phyloP scores from a whole-genome alignment of 768 basidiomycete species.

The Scleroderma citrinum region DNA sequence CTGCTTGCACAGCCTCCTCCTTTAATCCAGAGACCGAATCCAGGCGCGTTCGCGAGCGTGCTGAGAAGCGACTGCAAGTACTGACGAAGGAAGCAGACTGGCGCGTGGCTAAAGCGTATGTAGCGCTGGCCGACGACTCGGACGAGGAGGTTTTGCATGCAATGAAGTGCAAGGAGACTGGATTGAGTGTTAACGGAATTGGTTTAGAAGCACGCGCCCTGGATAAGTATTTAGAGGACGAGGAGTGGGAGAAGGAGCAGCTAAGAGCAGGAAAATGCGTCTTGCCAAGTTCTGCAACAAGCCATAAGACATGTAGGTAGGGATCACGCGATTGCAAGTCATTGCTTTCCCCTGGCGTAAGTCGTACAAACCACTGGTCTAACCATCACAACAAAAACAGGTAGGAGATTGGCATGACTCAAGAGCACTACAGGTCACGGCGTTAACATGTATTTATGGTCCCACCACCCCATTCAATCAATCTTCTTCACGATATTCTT shows the following conservation, averaged over 20 bases:
- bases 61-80: constrained; percentile 54
- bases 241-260: constrained; percentile 55
- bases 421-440: no score
- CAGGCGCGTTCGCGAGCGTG: constrained; percentile 44
- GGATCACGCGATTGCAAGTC: no score
- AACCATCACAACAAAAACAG: no score
- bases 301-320: background rate
- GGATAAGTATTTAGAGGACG: constrained; percentile 58
- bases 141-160: constrained; percentile 16
- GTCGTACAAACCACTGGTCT: background rate
- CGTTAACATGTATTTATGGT: no score
- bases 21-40: constrained; percentile 35
- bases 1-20: constrained; percentile 14
- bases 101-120: constrained; percentile 62
- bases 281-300: background rate
- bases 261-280: constrained; percentile 24
- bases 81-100: constrained; percentile 67
- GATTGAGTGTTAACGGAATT: constrained; percentile 6
- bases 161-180: constrained; percentile 22
- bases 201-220: constrained; percentile 47
- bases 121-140: constrained; percentile 51
- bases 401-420: no score
- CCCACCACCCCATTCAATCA: background rate
- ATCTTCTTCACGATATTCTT: constrained; percentile 34
- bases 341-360: background rate